Percentiles rank a stretch among this genome's conserved stretches.
phyloP scores from a whole-genome alignment of 108 stramenopile genomes.

The Pseudonitzschia pungens region DNA sequence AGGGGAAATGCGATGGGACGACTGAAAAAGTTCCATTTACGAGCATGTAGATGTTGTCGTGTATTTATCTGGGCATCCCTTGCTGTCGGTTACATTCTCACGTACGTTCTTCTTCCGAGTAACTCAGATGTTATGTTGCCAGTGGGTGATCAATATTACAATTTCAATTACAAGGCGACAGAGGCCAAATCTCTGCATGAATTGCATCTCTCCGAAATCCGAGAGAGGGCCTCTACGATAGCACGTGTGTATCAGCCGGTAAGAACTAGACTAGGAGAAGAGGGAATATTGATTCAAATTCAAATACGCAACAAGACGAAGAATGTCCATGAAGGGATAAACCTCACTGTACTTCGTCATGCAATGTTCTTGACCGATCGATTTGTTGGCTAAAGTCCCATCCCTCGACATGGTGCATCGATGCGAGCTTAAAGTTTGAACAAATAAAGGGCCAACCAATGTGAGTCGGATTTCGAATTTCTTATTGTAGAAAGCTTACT shows the following conservation, averaged over 20 bases:
- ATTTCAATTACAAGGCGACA: neutral
- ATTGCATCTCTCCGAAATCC: slow-evolving; percentile 10
- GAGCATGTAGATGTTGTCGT: neutral
- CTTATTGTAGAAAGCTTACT: no score
- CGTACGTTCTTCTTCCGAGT: neutral
- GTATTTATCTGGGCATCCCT: neutral
- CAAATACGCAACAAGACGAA: no score
- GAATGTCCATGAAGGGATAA: neutral
- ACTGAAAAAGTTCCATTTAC: neutral
- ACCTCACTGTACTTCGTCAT: neutral
- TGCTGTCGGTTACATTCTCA: neutral
- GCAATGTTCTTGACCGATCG: neutral
- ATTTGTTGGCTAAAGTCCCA: neutral
- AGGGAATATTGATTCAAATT: no score
- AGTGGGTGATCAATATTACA: neutral
- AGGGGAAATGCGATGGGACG: neutral
- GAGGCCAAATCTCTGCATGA: neutral
- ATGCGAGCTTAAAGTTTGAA: slow-evolving; percentile 24
- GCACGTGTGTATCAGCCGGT: slow-evolving; percentile 18
- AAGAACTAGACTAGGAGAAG: neutral
- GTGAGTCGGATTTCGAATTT: neutral
- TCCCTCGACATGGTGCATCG: slow-evolving; percentile 22
- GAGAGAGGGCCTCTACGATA: slow-evolving; percentile 11
- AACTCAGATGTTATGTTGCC: neutral
- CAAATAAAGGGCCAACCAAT: neutral